Evolutionary conservation across 1,284 basidiomycete species (phyloP), one percentile per base, ranked within the genome.

Genomic region (Ustilago xerochloae): DNA sequence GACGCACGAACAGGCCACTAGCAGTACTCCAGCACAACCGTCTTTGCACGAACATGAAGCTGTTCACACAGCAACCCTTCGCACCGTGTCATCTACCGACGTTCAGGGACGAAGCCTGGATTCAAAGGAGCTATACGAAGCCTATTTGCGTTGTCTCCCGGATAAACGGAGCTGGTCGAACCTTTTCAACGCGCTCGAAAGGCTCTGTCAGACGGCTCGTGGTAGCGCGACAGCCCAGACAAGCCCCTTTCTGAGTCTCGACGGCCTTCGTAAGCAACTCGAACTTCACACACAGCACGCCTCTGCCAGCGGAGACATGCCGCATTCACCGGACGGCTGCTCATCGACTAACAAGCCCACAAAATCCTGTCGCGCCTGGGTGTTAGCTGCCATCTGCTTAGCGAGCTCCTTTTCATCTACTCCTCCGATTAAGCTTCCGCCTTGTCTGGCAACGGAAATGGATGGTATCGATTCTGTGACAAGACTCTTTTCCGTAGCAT

Each of bases 381-480:
- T 28, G 1, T 20, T 49, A 8, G 47, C 47, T 20, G 47, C 47
- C 16, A 15, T 49, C 13, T 41, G 35, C 28, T 12, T 41, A 28
- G 35, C 38, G 16, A 30, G 28, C 26, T 41, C 51, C 15, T 18
- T 10, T 20, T 30, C 36, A 6, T 13, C 36, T n/a, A 13, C n/a
- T n/a, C 30, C 51, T 24, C 51, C 51, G 9, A 53, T 53, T 38
- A 24, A 53, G 38, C 51, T 53, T 22, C 38, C 51, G n/a, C 16
- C 26, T 18, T 15, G 28, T 29, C 38, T 53, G 4, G 28, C 16
- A n/a, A 18, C 18, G 5, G 15, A 30, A 15, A 12, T 30, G 8
- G 36, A 30, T 10, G n/a, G 32, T 20, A 16, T 35, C 7, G 38
- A 53, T n/a, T 13, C 26, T n/a, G 20, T 28, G 26, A n/a, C 36